Base-by-base conservation (phyloP, 257 asterid species). In the Solanum tarapatanum region DNA sequence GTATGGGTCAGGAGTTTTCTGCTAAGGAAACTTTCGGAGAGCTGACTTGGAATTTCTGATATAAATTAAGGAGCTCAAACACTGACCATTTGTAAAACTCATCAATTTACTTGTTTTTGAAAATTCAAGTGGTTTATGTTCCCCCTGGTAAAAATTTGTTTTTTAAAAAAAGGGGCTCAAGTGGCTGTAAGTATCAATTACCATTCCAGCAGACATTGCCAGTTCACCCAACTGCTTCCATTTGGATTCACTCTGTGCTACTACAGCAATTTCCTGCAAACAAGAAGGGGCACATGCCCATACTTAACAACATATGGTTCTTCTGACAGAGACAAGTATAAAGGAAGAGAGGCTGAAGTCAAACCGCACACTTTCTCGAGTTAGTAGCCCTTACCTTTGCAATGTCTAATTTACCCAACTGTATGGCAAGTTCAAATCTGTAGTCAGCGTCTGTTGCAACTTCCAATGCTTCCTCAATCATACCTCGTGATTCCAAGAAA, bases 211-310 rank as follows among this genome's bases (percentile, higher is more conserved):
- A 90, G 99, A 96, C 97, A 96, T 91, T 55, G 99, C 99, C 87
- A 96, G 93, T 90, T 94, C 99, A 77, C 99, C 99, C 98, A 96
- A 90, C 88, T 96, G 99, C 93, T 94, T 96, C 99, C 99, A 96
- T 88, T 96, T 96, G 72, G 95, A 91, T 90, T 96, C 98, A 23
- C 95, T 96, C 86, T 93, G 94, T 41, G 95, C 98, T 51, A 90
- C 92, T 58, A 90, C 39, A 5, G 99, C 99, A 77, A 96, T 96
- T 92, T 94, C 98, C 99, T 96, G 92, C 83, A 87, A 86, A 88
- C 41, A 90, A 88, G 58, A 72, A 86, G 21, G 88, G 83, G 43
- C 77, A 51, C 90, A 88, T 58, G 82, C 23, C 82, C 85, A 69
- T 58, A 72, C 76, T 82, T 10, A 79, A 55, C 19, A 85, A 24